Base-by-base conservation (phyloP, 1,284 basidiomycete species). In the Polyporus tsugae region DNA sequence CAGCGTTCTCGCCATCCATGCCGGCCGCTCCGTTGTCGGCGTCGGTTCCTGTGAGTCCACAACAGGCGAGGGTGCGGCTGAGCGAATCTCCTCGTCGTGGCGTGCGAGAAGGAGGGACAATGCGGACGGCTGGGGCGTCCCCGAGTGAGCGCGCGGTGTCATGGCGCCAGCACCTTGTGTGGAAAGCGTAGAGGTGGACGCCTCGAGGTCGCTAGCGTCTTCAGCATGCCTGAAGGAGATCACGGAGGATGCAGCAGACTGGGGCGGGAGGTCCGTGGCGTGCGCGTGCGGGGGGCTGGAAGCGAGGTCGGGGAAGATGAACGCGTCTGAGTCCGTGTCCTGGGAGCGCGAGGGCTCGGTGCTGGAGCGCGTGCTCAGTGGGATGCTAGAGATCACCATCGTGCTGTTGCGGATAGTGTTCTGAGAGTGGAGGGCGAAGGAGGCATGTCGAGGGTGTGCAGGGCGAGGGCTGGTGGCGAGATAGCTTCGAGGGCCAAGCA, bases 371-470 rank as follows among this genome's bases (percentile, higher is more conserved):
- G 72, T 69, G 38, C 80, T 79, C 65, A 87, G 80, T 2, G 82
- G 78, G 76, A 90, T 83, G 69, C 82, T 84, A 9, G 91, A 91
- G 4, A 93, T 82, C 67, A 88, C 82, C 75, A 93, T 84, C 0
- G 91, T 92, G 72, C 80, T 84, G 38, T 87, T 82, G n/a, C 91
- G 86, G 69, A 93, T 93, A 57, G 84, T 82, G 70, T 84, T 84
- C 69, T 87, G 88, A 0, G 87, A 86, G 72, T 88, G 89, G 35
- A 83, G 81, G 15, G 77, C 73, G 52, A 72, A 72, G 9, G 71
- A 67, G 33, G 71, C 60, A 60, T 70, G 71, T 68, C 67, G 71
- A 6, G 75, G 76, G 42, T 72, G 73, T 44, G 79, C 79, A 46
- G 77, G 72, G 65, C 72, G 75, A 59, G 74, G 75, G 19, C 74